These are phyloP conservation scores for Acidiella bohemica DNA, from an alignment of 495 filamentous ascomycete genomes.

Conservation along the genomic window DNA sequence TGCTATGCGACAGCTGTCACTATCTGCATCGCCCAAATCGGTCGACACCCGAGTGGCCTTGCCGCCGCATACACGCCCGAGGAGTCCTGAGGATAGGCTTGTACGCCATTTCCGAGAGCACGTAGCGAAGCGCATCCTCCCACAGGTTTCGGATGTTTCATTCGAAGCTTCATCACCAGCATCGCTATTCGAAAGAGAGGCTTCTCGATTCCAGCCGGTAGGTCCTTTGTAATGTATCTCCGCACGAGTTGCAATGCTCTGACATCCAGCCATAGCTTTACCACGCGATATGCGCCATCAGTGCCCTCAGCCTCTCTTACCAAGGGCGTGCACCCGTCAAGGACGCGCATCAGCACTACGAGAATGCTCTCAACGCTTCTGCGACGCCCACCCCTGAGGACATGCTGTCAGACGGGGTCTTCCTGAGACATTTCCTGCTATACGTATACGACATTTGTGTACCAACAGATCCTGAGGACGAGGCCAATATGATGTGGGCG, in stretches of 20 bases:
- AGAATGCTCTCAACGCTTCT: conserved; percentile 32
- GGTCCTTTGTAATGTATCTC: too few relatives aligned
- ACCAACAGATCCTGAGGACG: conserved; percentile 27
- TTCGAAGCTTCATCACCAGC: too few relatives aligned
- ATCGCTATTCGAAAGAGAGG: too few relatives aligned
- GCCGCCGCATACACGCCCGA: background rate
- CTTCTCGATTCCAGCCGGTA: conserved; percentile 10
- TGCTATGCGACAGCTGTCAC: conserved; percentile 6
- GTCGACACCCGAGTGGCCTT: too few relatives aligned
- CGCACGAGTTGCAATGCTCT: too few relatives aligned
- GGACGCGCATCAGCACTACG: conserved; percentile 43
- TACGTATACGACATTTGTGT: conserved; percentile 43
- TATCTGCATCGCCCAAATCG: conserved; percentile 1
- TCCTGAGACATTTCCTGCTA: conserved; percentile 47
- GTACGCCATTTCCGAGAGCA: conserved; percentile 14
- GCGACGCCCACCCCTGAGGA: conserved; percentile 1
- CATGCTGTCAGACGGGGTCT: conserved; percentile 42
- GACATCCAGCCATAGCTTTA: conserved; percentile 44
- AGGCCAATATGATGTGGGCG: conserved; percentile 38
- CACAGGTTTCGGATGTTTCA: too few relatives aligned
- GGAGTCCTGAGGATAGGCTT: conserved; percentile 2
- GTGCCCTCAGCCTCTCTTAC: conserved; percentile 41
- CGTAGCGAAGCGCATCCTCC: too few relatives aligned
- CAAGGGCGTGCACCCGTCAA: conserved; percentile 19
- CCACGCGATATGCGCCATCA: conserved; percentile 48